Conservation (phyloP, 2,329 filamentous ascomycete species). For the Pyrenophora teres region DNA sequence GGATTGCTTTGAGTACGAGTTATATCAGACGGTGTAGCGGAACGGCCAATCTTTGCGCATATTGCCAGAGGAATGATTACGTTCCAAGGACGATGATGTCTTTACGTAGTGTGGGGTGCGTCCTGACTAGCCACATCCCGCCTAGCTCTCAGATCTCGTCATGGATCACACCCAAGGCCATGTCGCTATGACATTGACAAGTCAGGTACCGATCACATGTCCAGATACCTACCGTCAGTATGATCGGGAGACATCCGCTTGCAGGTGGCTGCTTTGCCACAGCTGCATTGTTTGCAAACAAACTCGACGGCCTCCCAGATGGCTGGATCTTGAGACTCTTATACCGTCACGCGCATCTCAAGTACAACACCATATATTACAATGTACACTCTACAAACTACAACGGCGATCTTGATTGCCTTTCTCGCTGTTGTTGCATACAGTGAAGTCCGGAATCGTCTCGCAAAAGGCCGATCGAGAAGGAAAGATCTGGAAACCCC, state of each 20-base stretch:
- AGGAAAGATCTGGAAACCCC: constrained; percentile 24
- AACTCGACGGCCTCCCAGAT: background rate
- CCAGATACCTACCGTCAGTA: constrained; percentile 4
- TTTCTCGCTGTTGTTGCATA: constrained; percentile 28
- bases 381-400: constrained; percentile 31
- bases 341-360: background rate
- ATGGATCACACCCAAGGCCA: background rate
- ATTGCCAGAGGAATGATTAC: background rate
- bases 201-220: constrained; percentile 2
- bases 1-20: no score
- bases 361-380: background rate
- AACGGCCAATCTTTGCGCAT: no score
- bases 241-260: constrained; percentile 1
- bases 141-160: constrained; percentile 8
- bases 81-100: background rate
- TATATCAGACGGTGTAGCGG: no score
- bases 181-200: constrained; percentile 5
- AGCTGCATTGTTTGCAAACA: background rate
- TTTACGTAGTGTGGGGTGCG: constrained; percentile 6
- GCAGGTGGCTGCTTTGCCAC: constrained; percentile 3
- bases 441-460: constrained; percentile 18
- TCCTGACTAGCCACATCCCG: constrained; percentile 2
- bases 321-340: background rate
- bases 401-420: constrained; percentile 24
- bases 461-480: constrained; percentile 19